Percentiles rank a stretch among this genome's conserved stretches.
phyloP scores from a whole-genome alignment of 2,329 filamentous ascomycete species.

The Mycogone perniciosa region DNA sequence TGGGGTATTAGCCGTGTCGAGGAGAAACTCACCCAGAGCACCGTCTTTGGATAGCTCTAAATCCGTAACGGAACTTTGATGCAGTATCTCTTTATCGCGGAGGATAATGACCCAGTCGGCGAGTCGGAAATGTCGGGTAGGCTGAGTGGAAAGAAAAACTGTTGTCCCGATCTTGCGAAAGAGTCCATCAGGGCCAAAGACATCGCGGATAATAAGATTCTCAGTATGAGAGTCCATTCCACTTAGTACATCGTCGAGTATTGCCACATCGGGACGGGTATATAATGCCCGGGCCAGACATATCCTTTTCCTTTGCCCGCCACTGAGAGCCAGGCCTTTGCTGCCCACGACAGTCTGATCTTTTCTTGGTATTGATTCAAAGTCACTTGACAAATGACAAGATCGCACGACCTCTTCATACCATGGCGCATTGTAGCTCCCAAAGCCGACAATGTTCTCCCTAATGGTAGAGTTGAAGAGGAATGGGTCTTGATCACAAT shows the following conservation, averaged over 20 bases:
- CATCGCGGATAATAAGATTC: slow-evolving; percentile 33
- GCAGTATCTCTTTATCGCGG: neutral
- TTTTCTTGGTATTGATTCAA: slow-evolving; percentile 25
- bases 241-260: slow-evolving; percentile 43
- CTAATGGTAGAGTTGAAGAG: slow-evolving; percentile 12
- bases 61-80: neutral
- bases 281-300: slow-evolving; percentile 44
- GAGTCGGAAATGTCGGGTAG: too few relatives aligned
- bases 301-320: slow-evolving; percentile 38
- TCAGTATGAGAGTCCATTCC: slow-evolving; percentile 40
- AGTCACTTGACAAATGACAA: slow-evolving; percentile 31
- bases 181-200: slow-evolving; percentile 37
- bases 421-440: slow-evolving; percentile 22
- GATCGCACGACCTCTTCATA: slow-evolving; percentile 24
- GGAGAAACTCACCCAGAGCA: too few relatives aligned
- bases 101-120: neutral
- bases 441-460: slow-evolving; percentile 11
- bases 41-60: too few relatives aligned
- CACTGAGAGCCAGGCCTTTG: slow-evolving; percentile 37
- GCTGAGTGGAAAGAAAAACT: slow-evolving; percentile 35
- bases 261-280: slow-evolving; percentile 28
- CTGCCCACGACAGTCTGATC: slow-evolving; percentile 34
- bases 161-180: slow-evolving; percentile 32
- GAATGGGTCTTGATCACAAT: slow-evolving; percentile 13
- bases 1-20: too few relatives aligned